Evolutionary conservation across 768 basidiomycete species (phyloP).

Genomic region (Phanerochaete carnosa): DNA sequence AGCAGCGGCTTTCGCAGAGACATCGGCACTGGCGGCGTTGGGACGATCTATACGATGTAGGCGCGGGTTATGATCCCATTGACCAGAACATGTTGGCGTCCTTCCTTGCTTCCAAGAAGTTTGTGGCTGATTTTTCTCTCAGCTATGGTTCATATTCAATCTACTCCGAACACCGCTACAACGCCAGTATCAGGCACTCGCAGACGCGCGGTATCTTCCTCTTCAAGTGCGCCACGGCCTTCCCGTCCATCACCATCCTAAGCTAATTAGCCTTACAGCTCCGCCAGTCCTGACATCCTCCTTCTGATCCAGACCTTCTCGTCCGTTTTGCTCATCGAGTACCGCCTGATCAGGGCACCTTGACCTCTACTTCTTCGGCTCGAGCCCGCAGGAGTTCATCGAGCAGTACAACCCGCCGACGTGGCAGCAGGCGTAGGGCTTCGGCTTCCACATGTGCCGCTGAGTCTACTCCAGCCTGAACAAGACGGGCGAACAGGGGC

Average conservation of each 20-base stretch:
- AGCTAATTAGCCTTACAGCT: conserved; percentile 32
- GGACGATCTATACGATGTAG: too few relatives aligned
- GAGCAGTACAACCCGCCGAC: conserved; percentile 73
- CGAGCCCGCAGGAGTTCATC: conserved; percentile 50
- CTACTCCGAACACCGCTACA: too few relatives aligned
- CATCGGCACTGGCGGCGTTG: too few relatives aligned
- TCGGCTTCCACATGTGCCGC: conserved; percentile 75
- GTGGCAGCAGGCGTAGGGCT: conserved; percentile 73
- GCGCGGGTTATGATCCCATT: too few relatives aligned
- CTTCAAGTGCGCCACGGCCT: too few relatives aligned
- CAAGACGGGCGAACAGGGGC: conserved; percentile 53
- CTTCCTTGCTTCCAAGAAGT: too few relatives aligned
- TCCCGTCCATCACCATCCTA: too few relatives aligned
- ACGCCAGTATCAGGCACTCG: conserved; percentile 42
- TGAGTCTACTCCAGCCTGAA: conserved; percentile 55
- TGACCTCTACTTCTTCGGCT: conserved; percentile 73
- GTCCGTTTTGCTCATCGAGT: conserved; percentile 59
- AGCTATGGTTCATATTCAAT: too few relatives aligned
- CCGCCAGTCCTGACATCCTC: conserved; percentile 72
- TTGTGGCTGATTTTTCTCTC: too few relatives aligned
- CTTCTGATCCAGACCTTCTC: conserved; percentile 57
- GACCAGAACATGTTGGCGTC: too few relatives aligned
- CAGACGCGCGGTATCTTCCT: too few relatives aligned
- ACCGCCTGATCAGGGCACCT: conserved; percentile 73
- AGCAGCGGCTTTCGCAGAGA: too few relatives aligned